phyloP scores from a whole-genome alignment of 1,284 basidiomycete genomes.

The Ustanciosporium gigantosporum region DNA sequence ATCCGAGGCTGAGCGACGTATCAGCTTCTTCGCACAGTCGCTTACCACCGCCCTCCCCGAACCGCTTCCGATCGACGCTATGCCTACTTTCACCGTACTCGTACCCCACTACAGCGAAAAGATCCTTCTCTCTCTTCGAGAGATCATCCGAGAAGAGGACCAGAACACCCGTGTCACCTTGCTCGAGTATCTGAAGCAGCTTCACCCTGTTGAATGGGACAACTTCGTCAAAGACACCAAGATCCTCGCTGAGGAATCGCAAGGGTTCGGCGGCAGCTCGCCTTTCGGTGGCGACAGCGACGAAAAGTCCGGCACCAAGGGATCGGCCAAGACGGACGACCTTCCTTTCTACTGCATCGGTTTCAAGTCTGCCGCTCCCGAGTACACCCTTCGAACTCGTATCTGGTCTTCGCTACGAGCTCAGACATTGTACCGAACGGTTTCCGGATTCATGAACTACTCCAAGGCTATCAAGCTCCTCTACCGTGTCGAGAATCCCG shows the following conservation, averaged over 20 bases:
- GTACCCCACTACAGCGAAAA: slow-evolving; percentile 61
- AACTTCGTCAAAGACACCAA: slow-evolving; percentile 99
- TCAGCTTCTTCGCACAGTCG: slow-evolving; percentile 61
- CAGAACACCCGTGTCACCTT: slow-evolving; percentile 61
- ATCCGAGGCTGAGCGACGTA: slow-evolving; percentile 60
- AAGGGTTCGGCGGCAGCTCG: slow-evolving; percentile 75
- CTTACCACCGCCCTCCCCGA: slow-evolving; percentile 58
- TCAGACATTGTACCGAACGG: slow-evolving; percentile 96
- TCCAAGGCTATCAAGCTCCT: slow-evolving; percentile 99
- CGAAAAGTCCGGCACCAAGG: slow-evolving; percentile 50
- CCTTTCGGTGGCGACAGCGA: slow-evolving; percentile 72
- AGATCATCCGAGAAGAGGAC: slow-evolving; percentile 61
- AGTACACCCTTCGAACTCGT: slow-evolving; percentile 96
- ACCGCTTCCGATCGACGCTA: slow-evolving; percentile 59
- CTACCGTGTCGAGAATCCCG: slow-evolving; percentile 98
- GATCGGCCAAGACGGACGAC: slow-evolving; percentile 71
- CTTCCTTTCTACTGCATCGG: slow-evolving; percentile 98
- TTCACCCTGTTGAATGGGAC: slow-evolving; percentile 98
- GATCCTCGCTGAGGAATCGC: slow-evolving; percentile 94
- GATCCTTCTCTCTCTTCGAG: slow-evolving; percentile 60
- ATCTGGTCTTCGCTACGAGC: slow-evolving; percentile 98
- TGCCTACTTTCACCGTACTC: slow-evolving; percentile 61
- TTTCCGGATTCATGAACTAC: slow-evolving; percentile 99
- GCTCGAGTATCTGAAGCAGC: slow-evolving; percentile 80
- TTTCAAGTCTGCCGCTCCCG: slow-evolving; percentile 97